Percentiles rank a stretch among this genome's conserved stretches.
Evolutionary conservation across 2,329 filamentous ascomycete species (phyloP).

Genomic region (Aspergillus floridensis): DNA sequence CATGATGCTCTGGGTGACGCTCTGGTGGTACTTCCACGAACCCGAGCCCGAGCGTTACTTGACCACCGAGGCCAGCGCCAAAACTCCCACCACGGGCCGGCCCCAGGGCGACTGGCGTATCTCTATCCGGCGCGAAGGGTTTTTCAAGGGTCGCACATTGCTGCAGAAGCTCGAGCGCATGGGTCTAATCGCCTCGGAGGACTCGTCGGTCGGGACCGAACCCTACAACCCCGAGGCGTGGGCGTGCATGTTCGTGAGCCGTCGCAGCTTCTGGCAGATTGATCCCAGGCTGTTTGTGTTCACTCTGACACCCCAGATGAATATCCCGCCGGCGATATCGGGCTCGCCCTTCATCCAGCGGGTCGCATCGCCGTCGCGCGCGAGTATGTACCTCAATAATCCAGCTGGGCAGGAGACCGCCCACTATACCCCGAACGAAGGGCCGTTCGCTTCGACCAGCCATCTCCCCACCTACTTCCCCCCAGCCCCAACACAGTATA

Average conservation of each 20-base stretch:
- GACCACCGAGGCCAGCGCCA: slow-evolving; percentile 59
- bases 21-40: slow-evolving; percentile 98
- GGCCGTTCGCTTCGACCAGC: slow-evolving; percentile 51
- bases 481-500: slow-evolving; percentile 77
- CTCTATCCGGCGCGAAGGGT: slow-evolving; percentile 79
- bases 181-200: slow-evolving; percentile 75
- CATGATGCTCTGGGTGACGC: slow-evolving; percentile 92
- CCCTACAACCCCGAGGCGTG: slow-evolving; percentile 61
- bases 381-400: slow-evolving; percentile 18
- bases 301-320: slow-evolving; percentile 63
- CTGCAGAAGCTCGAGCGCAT: slow-evolving; percentile 91
- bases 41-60: slow-evolving; percentile 66
- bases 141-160: slow-evolving; percentile 77
- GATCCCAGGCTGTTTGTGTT: slow-evolving; percentile 86
- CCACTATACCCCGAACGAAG: slow-evolving; percentile 29
- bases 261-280: slow-evolving; percentile 86
- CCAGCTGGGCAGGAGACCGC: slow-evolving; percentile 9
- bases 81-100: slow-evolving; percentile 66
- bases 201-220: slow-evolving; percentile 70
- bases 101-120: slow-evolving; percentile 86
- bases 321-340: slow-evolving; percentile 48
- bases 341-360: slow-evolving; percentile 51
- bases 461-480: slow-evolving; percentile 91
- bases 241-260: slow-evolving; percentile 77
- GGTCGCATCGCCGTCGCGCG: slow-evolving; percentile 50